Base-by-base conservation (phyloP, 208 protist genomes). In the Trypanosoma lewisi region DNA sequence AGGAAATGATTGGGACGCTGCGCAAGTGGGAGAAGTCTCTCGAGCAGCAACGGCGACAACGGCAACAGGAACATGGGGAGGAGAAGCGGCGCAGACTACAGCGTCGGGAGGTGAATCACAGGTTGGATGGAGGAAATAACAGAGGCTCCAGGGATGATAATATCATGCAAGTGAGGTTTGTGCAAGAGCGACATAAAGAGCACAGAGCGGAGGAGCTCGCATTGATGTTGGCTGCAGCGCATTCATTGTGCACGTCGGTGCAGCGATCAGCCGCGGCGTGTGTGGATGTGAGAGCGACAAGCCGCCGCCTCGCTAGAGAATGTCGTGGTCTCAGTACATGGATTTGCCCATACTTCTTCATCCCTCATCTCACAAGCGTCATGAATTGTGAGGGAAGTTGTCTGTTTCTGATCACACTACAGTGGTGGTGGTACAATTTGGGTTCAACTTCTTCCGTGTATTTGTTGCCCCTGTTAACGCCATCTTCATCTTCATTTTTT, bases 211-310 rank as follows among this genome's bases (percentile, higher is more conserved):
- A 39, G 23, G 47, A 63, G 17, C 8, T 63, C 42, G 25, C 54
- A 17, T 19, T 11, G 4, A 33, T 47, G 42, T 37, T 70, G 19
- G n/a, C 9, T 36, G 49, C 45, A 17, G 57, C 51, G n/a, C 52
- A 51, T 60, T 44, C 66, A 41, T 36, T 72, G 16, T 61, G 7
- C 21, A 49, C 67, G 5, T 72, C 67, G 1, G 21, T 61, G 11
- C 36, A 54, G 36, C 67, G 58, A 30, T 63, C 67, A 6, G 19
- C 47, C 17, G 56, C 57, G 4, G 58, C 44, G 21, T 64, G 56
- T 54, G 57, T 63, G 3, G 41, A 55, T 50, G 51, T 54, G 14
- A 27, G 67, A 6, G 9, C 51, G 21, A 53, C 12, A 23, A 42
- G 56, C 12, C 21, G 51, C 30, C 14, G 39, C 5, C 51, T 72